Percentiles rank a stretch among this genome's conserved stretches.
Evolutionary conservation across 208 protist genomes (phyloP).

Genomic region (Crithidia bombi): DNA sequence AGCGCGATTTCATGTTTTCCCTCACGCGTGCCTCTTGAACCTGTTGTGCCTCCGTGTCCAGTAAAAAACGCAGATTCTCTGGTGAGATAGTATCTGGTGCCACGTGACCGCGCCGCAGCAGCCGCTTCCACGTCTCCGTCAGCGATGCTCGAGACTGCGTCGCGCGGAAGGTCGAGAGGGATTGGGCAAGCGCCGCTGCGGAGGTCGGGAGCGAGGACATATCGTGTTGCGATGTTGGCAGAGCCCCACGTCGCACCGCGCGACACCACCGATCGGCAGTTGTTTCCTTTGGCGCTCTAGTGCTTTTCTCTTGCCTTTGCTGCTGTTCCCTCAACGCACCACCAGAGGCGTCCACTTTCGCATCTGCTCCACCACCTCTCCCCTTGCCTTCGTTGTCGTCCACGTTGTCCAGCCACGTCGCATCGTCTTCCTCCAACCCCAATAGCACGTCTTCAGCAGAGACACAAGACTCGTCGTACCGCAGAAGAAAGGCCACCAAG

Average conservation of each 20-base stretch:
- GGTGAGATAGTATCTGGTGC: slow-evolving; percentile 16
- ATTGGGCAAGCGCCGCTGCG: slow-evolving; percentile 16
- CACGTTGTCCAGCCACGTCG: slow-evolving; percentile 40
- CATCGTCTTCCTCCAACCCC: slow-evolving; percentile 57
- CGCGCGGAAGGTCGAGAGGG: slow-evolving; percentile 23
- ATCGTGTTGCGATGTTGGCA: not conserved
- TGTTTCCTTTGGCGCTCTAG: not conserved
- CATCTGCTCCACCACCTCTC: not conserved
- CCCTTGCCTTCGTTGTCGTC: not conserved
- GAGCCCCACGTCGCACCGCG: slow-evolving; percentile 24
- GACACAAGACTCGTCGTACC: slow-evolving; percentile 28
- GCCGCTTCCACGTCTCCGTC: slow-evolving; percentile 33
- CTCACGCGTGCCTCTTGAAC: slow-evolving; percentile 43
- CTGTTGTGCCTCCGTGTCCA: slow-evolving; percentile 40
- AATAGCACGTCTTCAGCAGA: slow-evolving; percentile 33
- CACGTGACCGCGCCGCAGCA: slow-evolving; percentile 29
- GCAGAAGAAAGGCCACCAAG: slow-evolving; percentile 52
- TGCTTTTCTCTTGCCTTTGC: not conserved
- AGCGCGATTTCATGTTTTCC: slow-evolving; percentile 60
- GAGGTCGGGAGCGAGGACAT: slow-evolving; percentile 11
- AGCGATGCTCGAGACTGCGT: slow-evolving; percentile 23
- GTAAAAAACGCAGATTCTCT: slow-evolving; percentile 35
- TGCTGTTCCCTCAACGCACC: not conserved
- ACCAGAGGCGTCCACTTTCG: not conserved
- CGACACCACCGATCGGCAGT: slow-evolving; percentile 27